phyloP scores from a whole-genome alignment of 2,329 filamentous ascomycete species.

The Fusarium anguioides region DNA sequence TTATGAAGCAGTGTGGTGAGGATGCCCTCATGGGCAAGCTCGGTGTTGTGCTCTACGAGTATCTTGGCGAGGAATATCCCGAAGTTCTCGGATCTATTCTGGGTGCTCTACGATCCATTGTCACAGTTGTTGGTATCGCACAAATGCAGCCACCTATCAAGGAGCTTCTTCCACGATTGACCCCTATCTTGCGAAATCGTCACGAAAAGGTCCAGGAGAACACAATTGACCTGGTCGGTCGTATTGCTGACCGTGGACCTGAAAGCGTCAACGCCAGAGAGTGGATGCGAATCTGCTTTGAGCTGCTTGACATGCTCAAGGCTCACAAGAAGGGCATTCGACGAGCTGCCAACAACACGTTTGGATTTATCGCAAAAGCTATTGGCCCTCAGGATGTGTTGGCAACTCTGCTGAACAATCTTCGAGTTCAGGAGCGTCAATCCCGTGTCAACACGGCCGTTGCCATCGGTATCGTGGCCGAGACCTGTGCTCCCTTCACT shows the following conservation, averaged over 20 bases:
- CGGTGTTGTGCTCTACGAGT: conserved; percentile 94
- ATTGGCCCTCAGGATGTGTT: conserved; percentile 98
- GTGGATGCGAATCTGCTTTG: conserved; percentile 99
- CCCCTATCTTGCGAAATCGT: conserved; percentile 96
- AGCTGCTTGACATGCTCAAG: conserved; percentile 98
- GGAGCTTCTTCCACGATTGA: conserved; percentile 92
- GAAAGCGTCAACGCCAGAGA: conserved; percentile 97
- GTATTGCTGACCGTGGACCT: conserved; percentile 95
- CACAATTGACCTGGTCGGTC: conserved; percentile 96
- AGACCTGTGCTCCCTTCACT: conserved; percentile 98
- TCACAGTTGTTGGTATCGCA: conserved; percentile 96
- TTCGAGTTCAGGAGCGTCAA: conserved; percentile 96
- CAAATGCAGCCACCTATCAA: conserved; percentile 99
- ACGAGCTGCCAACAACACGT: conserved; percentile 98
- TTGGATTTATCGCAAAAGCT: conserved; percentile 99
- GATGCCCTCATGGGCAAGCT: conserved; percentile 96
- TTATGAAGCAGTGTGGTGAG: conserved; percentile 98
- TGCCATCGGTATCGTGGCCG: conserved; percentile 97
- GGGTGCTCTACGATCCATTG: conserved; percentile 92
- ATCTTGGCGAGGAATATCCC: conserved; percentile 97
- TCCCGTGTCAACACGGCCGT: conserved; percentile 98
- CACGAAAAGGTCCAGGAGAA: conserved; percentile 99
- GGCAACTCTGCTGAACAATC: conserved; percentile 93
- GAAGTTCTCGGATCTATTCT: conserved; percentile 97
- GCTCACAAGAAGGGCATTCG: conserved; percentile 99